Conservation (phyloP, 1,139 yeast genomes). For the Diutina mesorugosa region DNA sequence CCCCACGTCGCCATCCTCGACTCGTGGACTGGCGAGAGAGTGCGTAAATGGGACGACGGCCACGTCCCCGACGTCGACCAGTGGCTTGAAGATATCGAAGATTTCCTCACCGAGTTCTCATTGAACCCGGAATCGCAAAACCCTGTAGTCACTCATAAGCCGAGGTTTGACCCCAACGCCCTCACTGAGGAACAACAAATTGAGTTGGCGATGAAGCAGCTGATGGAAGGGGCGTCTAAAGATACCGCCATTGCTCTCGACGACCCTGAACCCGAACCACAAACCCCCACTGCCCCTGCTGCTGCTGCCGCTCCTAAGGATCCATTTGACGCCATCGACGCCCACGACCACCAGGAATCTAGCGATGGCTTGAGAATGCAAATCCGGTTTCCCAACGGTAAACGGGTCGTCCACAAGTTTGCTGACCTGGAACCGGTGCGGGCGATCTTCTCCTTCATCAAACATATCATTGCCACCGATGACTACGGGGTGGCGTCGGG, state of each 20-base stretch:
- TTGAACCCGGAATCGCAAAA: constrained; percentile 53
- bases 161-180: constrained; percentile 42
- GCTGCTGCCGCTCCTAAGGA: constrained; percentile 8
- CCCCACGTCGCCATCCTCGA: constrained; percentile 92
- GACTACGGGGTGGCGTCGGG: constrained; percentile 31
- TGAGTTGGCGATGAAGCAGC: constrained; percentile 62
- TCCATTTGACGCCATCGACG: constrained; percentile 28
- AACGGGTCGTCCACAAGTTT: constrained; percentile 69
- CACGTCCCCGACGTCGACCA: constrained; percentile 40
- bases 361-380: constrained; percentile 60
- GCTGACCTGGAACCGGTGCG: constrained; percentile 37
- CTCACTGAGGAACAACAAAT: constrained; percentile 80
- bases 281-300: constrained; percentile 4
- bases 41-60: constrained; percentile 54
- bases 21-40: constrained; percentile 89
- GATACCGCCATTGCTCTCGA: constrained; percentile 1
- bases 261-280: constrained; percentile 4
- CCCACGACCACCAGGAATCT: constrained; percentile 50
- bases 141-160: constrained; percentile 50
- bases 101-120: constrained; percentile 51
- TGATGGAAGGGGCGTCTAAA: constrained; percentile 19
- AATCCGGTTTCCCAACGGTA: constrained; percentile 77
- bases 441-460: constrained; percentile 23
- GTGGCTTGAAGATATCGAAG: constrained; percentile 51
- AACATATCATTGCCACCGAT: constrained; percentile 41